These are phyloP conservation scores for Globisporangium emineosum DNA, from an alignment of 352 stramenopile species.

Conservation along the genomic window DNA sequence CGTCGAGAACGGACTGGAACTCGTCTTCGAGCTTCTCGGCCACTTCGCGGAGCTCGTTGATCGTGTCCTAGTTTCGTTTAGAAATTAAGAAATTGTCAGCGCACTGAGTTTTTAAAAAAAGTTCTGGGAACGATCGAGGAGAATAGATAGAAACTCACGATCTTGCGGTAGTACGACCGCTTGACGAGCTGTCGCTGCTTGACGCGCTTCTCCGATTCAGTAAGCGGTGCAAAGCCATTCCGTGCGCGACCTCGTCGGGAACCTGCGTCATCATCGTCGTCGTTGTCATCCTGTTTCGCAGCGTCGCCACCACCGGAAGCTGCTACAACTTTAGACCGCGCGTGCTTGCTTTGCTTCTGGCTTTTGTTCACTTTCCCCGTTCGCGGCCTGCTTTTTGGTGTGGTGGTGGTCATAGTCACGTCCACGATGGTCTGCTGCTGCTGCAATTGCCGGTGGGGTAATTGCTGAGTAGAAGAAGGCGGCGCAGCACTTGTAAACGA, in stretches of 20 bases:
- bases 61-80: slow-evolving; percentile 35
- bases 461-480: not conserved
- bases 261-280: not conserved
- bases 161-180: slow-evolving; percentile 73
- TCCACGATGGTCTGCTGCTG: not conserved
- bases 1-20: slow-evolving; percentile 35
- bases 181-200: slow-evolving; percentile 73
- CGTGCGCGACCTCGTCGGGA: slow-evolving; percentile 18
- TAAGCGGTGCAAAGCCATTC: slow-evolving; percentile 35
- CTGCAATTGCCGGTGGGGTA: not conserved
- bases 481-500: not conserved
- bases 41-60: slow-evolving; percentile 48
- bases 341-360: not conserved
- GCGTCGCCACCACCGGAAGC: not conserved
- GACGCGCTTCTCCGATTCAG: slow-evolving; percentile 55
- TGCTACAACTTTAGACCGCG: not conserved
- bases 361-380: not conserved
- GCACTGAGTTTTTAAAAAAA: not conserved
- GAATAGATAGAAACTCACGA: slow-evolving; percentile 31
- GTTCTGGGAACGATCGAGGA: not conserved
- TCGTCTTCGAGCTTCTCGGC: slow-evolving; percentile 48
- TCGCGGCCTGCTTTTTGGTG: not conserved
- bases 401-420: not conserved
- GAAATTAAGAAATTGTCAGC: not conserved
- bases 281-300: not conserved